Evolutionary conservation across 768 basidiomycete genomes (phyloP), one percentile per base, ranked within the genome.

Genomic region (Amanita jacksonii): DNA sequence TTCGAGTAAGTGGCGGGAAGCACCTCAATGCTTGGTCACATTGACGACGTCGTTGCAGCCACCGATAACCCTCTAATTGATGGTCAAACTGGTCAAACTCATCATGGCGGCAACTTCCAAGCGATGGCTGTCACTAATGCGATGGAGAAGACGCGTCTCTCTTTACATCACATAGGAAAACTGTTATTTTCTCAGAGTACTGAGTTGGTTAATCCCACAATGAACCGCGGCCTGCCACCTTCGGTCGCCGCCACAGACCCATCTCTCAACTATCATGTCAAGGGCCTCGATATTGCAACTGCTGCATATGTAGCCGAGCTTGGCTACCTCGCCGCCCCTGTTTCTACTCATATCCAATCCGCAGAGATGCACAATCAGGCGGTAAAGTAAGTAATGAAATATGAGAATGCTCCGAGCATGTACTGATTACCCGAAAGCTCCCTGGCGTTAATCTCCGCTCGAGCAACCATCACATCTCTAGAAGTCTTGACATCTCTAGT

Each of bases 41-140:
- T 24, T 45, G 37, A 45, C 5, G 37, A 5, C 19, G 8, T 3
- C 33, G 24, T 50, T 49, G n/a, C 49, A 85, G 81, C 85, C 18
- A 89, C 86, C 19, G 86, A 89, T 54, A 89, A 89, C 55, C 86
- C 86, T 8, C 72, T 89, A 31, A 68, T 87, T 46, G 82, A 87
- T 54, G 74, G 75, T 15, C 72, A 80, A 42, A 76, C 76, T 22
- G 76, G 75, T 2, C 58, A 67, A 28, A 69, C 84, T 10, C 81
- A 87, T 55, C 79, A 85, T 50, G 85, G 84, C 20, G 90, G 89
- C 10, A 92, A 91, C 59, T 92, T 93, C 71, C 89, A 85, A 59
- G 83, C 83, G 0, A 85, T 85, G 78, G 71, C 81, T 9, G 73
- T 87, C 34, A 81, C 81, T 9, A 76, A 62, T 46, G 81, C 85